These are phyloP conservation scores for Phtheirospermum japonicum DNA, from an alignment of 257 asterid species.

Conservation along the genomic window DNA sequence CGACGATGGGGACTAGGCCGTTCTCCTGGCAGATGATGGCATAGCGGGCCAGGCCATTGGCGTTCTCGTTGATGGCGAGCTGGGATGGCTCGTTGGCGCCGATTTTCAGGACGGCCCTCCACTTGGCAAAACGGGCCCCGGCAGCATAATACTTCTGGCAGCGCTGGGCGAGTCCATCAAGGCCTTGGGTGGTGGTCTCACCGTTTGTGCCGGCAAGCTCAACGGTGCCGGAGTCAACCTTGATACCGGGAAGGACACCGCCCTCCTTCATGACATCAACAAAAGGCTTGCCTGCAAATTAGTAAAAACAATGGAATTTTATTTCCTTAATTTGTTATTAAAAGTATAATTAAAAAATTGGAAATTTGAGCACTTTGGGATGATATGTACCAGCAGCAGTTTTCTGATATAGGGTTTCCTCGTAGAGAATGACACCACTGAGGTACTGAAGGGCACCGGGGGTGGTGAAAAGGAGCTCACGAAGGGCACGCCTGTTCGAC, in stretches of 20 bases:
- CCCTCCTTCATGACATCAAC: constrained; percentile 88
- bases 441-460: constrained; percentile 70
- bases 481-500: neutral
- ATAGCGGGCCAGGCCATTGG: too few relatives aligned
- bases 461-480: constrained; percentile 29
- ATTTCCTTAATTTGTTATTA: too few relatives aligned
- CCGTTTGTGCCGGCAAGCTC: constrained; percentile 90
- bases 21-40: too few relatives aligned
- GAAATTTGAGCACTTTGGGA: too few relatives aligned
- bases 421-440: constrained; percentile 83
- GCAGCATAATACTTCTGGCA: constrained; percentile 36
- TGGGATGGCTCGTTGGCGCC: constrained; percentile 79
- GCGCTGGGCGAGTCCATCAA: constrained; percentile 36
- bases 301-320: too few relatives aligned
- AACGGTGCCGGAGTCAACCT: constrained; percentile 91
- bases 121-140: constrained; percentile 79
- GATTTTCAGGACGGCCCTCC: constrained; percentile 92
- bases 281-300: constrained; percentile 85
- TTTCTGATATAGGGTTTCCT: constrained; percentile 89
- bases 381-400: too few relatives aligned
- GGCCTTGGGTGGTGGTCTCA: constrained; percentile 38
- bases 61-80: too few relatives aligned
- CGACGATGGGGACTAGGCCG: too few relatives aligned
- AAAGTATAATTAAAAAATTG: too few relatives aligned
- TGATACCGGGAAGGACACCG: constrained; percentile 93